Evolutionary conservation across 768 basidiomycete genomes (phyloP).

Genomic region (Tulasnella sp.): DNA sequence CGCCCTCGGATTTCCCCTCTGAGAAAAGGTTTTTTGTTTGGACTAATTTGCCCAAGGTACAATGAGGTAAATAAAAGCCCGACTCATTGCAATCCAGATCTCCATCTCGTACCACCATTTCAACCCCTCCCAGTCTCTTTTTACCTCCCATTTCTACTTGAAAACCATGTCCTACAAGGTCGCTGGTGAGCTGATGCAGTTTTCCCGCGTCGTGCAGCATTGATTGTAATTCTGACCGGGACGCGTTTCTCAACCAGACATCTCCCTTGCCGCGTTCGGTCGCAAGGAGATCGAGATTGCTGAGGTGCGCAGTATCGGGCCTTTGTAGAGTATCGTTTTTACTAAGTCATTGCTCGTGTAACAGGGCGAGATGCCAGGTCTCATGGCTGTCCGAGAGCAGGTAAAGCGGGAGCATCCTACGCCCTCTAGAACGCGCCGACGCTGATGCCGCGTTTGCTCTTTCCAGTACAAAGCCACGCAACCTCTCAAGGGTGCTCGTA

Average conservation of each 20-base stretch:
- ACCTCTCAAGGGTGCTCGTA: conserved; percentile 89
- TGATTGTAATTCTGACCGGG: background rate
- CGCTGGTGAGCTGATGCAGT: conserved; percentile 27
- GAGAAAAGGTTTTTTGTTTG: background rate
- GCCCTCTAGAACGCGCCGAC: background rate
- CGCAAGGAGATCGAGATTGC: conserved; percentile 99
- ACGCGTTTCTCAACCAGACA: conserved; percentile 43
- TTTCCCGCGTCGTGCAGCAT: background rate
- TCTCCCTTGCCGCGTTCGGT: conserved; percentile 98
- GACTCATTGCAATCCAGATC: conserved; percentile 1
- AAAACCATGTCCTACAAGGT: conserved; percentile 24
- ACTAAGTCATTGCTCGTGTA: background rate
- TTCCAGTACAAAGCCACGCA: conserved; percentile 63
- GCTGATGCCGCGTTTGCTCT: conserved; percentile 20
- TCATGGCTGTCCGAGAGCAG: conserved; percentile 88
- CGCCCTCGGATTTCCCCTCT: too few relatives aligned
- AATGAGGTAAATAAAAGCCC: background rate
- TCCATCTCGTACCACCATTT: conserved; percentile 3
- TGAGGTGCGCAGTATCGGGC: conserved; percentile 54
- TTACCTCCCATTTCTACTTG: background rate
- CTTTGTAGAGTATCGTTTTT: background rate
- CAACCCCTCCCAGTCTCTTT: conserved; percentile 22
- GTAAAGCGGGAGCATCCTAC: conserved; percentile 35
- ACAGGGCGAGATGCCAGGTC: conserved; percentile 90
- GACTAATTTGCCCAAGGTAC: background rate